Percentiles rank a stretch among this genome's conserved stretches.
phyloP scores from a whole-genome alignment of 257 asterid genomes.

The Plantago elongata region DNA sequence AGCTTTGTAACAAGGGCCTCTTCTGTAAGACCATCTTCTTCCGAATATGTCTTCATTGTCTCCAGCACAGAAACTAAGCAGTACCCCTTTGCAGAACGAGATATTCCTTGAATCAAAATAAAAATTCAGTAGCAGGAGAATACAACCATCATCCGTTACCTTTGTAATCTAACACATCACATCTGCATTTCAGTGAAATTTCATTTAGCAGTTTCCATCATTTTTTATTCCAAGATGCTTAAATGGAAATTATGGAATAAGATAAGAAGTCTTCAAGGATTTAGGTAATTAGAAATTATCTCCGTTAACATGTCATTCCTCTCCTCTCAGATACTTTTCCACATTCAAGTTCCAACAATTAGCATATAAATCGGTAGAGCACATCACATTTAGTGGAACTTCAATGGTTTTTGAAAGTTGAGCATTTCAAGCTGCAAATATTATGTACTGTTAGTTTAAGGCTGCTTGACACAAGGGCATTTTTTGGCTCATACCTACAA shows the following conservation, averaged over 20 bases:
- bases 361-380: constrained; percentile 1
- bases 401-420: constrained; percentile 4
- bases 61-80: constrained; percentile 74
- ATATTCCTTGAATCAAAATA: constrained; percentile 57
- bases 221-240: neutral
- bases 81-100: constrained; percentile 93
- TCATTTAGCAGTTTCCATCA: neutral
- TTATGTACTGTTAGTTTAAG: neutral
- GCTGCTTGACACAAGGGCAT: neutral
- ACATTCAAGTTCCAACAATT: constrained; percentile 3
- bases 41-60: constrained; percentile 91
- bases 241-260: neutral
- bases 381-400: constrained; percentile 1
- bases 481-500: constrained; percentile 56
- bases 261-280: neutral
- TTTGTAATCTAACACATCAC: neutral
- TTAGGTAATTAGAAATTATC: neutral
- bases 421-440: constrained; percentile 7
- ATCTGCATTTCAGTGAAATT: neutral
- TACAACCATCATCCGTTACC: neutral
- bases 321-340: constrained; percentile 2
- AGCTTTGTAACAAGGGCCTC: constrained; percentile 92
- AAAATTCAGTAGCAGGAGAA: constrained; percentile 7
- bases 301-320: neutral
- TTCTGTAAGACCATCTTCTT: constrained; percentile 90